Evolutionary conservation across 1,284 basidiomycete species (phyloP).

Genomic region (Chalciporus sp.): DNA sequence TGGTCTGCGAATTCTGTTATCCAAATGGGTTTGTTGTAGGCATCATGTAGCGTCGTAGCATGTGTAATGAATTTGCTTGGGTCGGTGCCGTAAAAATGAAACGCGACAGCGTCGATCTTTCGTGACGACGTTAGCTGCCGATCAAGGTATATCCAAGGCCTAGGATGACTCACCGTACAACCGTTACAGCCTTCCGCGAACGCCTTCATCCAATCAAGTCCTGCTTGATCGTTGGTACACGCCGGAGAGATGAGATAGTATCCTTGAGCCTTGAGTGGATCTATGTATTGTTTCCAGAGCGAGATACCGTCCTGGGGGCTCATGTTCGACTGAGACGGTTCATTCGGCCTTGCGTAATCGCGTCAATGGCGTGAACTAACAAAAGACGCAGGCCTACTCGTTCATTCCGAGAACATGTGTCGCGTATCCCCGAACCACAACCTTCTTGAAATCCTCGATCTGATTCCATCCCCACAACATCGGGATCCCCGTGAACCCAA

Average conservation of each 20-base stretch:
- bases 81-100: constrained; percentile 68
- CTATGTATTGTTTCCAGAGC: constrained; percentile 68
- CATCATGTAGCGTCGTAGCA: constrained; percentile 51
- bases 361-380: constrained; percentile 2
- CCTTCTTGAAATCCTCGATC: constrained; percentile 33
- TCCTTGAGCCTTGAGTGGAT: constrained; percentile 60
- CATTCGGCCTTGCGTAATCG: constrained; percentile 48
- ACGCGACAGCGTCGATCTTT: constrained; percentile 53
- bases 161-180: constrained; percentile 52
- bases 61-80: constrained; percentile 53
- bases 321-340: constrained; percentile 63
- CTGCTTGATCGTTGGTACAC: constrained; percentile 65
- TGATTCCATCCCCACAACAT: constrained; percentile 58
- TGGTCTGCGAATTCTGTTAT: constrained; percentile 74
- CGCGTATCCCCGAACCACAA: constrained; percentile 43
- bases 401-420: constrained; percentile 57
- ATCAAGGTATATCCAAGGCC: background rate
- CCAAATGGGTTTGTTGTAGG: constrained; percentile 57
- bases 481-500: constrained; percentile 47
- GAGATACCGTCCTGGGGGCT: constrained; percentile 50
- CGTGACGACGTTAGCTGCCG: background rate
- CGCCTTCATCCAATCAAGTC: constrained; percentile 58
- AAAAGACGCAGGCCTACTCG: constrained; percentile 43
- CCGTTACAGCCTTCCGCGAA: constrained; percentile 57
- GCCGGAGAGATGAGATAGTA: constrained; percentile 70